Conservation (phyloP, 2,329 filamentous ascomycete species). For the Elsinoe arachidis region DNA sequence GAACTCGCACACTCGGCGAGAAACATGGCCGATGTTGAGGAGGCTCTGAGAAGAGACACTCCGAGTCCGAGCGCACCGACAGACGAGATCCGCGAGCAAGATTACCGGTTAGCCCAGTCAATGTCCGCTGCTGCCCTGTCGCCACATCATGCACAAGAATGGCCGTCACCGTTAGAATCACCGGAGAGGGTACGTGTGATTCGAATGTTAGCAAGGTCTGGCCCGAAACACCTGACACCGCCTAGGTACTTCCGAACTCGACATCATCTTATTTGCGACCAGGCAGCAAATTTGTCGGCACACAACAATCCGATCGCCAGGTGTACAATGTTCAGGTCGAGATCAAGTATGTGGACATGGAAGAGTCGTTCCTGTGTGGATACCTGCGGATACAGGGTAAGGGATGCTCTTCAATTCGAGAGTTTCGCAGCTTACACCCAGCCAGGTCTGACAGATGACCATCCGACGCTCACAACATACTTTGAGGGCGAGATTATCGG, state of each 20-base stretch:
- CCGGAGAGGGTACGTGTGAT: constrained; percentile 19
- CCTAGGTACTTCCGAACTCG: constrained; percentile 65
- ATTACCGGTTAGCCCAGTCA: constrained; percentile 22
- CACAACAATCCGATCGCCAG: constrained; percentile 86
- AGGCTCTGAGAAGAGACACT: constrained; percentile 22
- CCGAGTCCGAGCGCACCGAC: constrained; percentile 21
- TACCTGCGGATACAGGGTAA: constrained; percentile 91
- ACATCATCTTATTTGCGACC: constrained; percentile 79
- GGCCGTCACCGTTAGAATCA: constrained; percentile 23
- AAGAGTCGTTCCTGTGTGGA: constrained; percentile 87
- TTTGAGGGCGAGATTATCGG: constrained; percentile 98
- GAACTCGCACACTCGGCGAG: constrained; percentile 25
- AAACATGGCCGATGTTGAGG: constrained; percentile 34
- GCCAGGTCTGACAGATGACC: constrained; percentile 82
- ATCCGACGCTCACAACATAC: constrained; percentile 94
- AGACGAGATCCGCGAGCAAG: constrained; percentile 24
- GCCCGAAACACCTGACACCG: background rate
- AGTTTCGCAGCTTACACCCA: constrained; percentile 3
- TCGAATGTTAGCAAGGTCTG: background rate
- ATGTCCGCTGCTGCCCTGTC: constrained; percentile 23
- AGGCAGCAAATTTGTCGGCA: constrained; percentile 81
- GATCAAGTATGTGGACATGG: constrained; percentile 91
- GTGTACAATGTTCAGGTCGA: constrained; percentile 94
- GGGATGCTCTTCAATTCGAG: constrained; percentile 15
- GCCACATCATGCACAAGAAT: constrained; percentile 15